These are phyloP conservation scores for Aspergillus japonicus DNA, from an alignment of 2,329 filamentous ascomycete genomes.

Conservation along the genomic window DNA sequence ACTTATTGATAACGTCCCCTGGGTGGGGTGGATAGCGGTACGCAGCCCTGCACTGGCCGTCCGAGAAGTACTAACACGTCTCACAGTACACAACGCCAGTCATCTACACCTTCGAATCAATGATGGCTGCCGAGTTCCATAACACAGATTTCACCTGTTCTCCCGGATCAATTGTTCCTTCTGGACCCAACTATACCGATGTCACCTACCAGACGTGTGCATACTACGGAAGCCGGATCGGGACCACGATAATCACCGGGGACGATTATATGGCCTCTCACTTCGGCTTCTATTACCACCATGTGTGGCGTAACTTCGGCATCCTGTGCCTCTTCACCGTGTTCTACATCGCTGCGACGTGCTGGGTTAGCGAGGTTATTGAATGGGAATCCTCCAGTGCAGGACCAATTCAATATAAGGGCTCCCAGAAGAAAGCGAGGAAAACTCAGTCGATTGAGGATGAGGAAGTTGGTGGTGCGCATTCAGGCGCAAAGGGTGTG, in stretches of 20 bases:
- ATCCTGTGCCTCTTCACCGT: constrained; percentile 70
- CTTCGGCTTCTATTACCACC: constrained; percentile 51
- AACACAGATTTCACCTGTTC: constrained; percentile 56
- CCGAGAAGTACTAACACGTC: constrained; percentile 18
- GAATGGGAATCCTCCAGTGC: constrained; percentile 59
- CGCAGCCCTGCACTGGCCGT: constrained; percentile 1
- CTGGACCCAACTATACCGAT: constrained; percentile 51
- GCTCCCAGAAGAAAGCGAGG: constrained; percentile 43
- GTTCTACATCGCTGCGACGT: constrained; percentile 67
- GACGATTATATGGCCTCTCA: constrained; percentile 52
- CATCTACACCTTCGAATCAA: constrained; percentile 61
- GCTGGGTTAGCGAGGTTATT: constrained; percentile 64
- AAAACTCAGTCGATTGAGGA: constrained; percentile 17
- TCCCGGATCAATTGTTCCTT: constrained; percentile 55
- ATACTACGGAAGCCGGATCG: constrained; percentile 53
- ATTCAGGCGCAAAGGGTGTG: constrained; percentile 16
- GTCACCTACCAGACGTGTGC: constrained; percentile 58
- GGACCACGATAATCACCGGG: constrained; percentile 52
- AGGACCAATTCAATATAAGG: constrained; percentile 66
- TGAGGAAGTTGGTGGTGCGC: constrained; percentile 30
- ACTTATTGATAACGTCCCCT: constrained; percentile 56
- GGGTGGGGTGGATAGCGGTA: constrained; percentile 58
- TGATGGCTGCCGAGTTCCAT: constrained; percentile 63
- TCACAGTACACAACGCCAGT: constrained; percentile 46
- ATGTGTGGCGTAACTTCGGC: constrained; percentile 70